Conservation (phyloP, 202 grass and related monocot genomes). For the Panicum hallii region DNA sequence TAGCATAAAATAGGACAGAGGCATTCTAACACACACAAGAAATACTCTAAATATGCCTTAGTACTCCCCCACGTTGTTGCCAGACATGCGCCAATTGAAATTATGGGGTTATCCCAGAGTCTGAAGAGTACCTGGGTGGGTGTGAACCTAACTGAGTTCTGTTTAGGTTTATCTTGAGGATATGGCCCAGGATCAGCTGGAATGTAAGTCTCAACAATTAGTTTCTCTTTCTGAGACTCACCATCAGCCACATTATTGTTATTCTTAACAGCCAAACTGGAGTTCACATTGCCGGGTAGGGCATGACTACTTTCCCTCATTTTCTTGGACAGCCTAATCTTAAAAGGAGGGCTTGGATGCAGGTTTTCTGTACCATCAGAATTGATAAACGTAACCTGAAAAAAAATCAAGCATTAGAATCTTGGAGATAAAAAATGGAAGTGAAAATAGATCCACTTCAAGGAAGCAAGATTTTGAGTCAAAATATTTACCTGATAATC, state of each 20-base stretch:
- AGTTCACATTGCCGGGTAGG: constrained; percentile 73
- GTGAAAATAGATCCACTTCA: constrained; percentile 16
- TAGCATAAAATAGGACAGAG: neutral
- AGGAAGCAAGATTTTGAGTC: constrained; percentile 24
- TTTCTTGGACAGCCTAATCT: constrained; percentile 79
- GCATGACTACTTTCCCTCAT: constrained; percentile 76
- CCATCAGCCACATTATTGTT: constrained; percentile 49
- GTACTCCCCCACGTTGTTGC: neutral
- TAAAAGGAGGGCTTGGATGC: constrained; percentile 75
- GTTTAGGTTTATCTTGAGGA: constrained; percentile 98
- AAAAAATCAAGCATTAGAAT: constrained; percentile 50
- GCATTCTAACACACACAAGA: constrained; percentile 1
- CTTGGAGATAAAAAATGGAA: constrained; percentile 22
- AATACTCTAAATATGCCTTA: constrained; percentile 27
- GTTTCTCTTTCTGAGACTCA: constrained; percentile 66
- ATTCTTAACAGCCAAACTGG: constrained; percentile 36
- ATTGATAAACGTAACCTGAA: constrained; percentile 90
- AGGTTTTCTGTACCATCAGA: constrained; percentile 78
- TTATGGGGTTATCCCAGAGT: constrained; percentile 28
- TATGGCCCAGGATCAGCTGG: constrained; percentile 94
- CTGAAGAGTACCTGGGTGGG: constrained; percentile 78
- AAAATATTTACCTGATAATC: constrained; percentile 74
- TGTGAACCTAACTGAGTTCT: constrained; percentile 97
- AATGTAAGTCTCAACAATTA: constrained; percentile 81
- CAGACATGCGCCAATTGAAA: constrained; percentile 25